Evolutionary conservation across 495 filamentous ascomycete genomes (phyloP), one percentile per base, ranked within the genome.

Genomic region (Aspergillus hancockii): DNA sequence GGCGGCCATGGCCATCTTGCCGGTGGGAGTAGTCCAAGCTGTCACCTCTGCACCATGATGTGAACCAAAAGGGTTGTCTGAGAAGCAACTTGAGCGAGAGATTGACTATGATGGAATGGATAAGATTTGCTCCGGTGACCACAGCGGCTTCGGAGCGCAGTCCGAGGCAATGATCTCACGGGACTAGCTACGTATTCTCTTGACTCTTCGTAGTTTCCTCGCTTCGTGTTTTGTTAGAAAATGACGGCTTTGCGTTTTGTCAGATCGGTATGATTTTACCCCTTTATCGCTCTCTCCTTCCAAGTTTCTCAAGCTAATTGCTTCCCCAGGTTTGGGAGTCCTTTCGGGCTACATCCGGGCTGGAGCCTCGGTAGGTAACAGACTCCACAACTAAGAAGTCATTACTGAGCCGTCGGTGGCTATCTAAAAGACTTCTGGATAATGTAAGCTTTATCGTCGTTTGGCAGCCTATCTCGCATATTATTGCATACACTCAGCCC

Each of bases 281-380:
- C 21, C 14, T 3, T 1, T 16, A 3, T n/a, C n/a, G 5, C 21
- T 4, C 0, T 18, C 9, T 0, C 8, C 14, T 8, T 30, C 31
- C 21, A 25, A 19, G 3, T 34, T 49, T 30, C 49, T 65, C 13
- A 53, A 1, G 28, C 45, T 62, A 16, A 57, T 46, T 22, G 36
- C 40, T 56, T 58, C 49, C 55, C 12, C 61, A 92, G 89, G 90
- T 93, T 23, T 81, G 88, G 79, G 86, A 89, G 71, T 88, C 88
- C n/a, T 93, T 95, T 71, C 84, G 88, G 75, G 83, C 81, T 63
- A 88, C 87, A 62, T 95, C 91, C 47, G 92, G 92, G 23, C 75
- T 97, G 18, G 92, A 97, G 71, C 91, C 90, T 68, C 88, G 90
- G 92, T 93, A 81, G 73, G 73, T 62, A 50, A 52, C 36, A 49